Evolutionary conservation across 306 rosid genomes (phyloP).

Genomic region (Canavalia ensiformis): DNA sequence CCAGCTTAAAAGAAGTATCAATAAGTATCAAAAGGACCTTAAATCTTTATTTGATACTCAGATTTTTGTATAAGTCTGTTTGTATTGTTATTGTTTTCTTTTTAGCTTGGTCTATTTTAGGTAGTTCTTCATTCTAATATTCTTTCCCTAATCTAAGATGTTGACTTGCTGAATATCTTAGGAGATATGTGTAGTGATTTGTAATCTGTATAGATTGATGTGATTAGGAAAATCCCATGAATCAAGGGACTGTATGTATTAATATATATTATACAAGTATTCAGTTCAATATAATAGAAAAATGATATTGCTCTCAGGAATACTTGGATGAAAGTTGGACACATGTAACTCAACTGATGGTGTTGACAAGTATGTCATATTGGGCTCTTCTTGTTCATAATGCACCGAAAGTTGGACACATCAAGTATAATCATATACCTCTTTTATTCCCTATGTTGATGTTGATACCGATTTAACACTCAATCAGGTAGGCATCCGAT

Average conservation of each 20-base stretch:
- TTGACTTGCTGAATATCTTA: too few species aligned
- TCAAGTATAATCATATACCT: background rate
- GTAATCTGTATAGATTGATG: too few species aligned
- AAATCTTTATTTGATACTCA: background rate
- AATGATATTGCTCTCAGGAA: slow-evolving; percentile 48
- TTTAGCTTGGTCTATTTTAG: background rate
- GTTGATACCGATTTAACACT: background rate
- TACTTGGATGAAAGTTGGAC: slow-evolving; percentile 74
- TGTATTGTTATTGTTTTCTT: background rate
- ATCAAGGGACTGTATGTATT: too few species aligned
- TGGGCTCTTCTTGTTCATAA: background rate
- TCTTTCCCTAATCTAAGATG: too few species aligned
- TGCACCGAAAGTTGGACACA: too few species aligned
- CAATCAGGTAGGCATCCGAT: slow-evolving; percentile 72
- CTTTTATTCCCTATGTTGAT: background rate
- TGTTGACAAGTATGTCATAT: slow-evolving; percentile 72
- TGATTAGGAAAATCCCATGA: too few species aligned
- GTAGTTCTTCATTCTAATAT: too few species aligned
- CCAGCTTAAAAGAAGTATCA: too few species aligned
- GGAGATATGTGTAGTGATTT: too few species aligned
- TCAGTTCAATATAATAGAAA: too few species aligned
- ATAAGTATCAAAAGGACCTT: background rate
- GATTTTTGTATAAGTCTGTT: too few species aligned
- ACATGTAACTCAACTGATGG: slow-evolving; percentile 76
- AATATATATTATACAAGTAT: too few species aligned